A percentile compares a stretch with the other conserved stretches of the same genome.
Evolutionary conservation across 2,329 filamentous ascomycete species (phyloP).

Genomic region (Cladophialophora exuberans): DNA sequence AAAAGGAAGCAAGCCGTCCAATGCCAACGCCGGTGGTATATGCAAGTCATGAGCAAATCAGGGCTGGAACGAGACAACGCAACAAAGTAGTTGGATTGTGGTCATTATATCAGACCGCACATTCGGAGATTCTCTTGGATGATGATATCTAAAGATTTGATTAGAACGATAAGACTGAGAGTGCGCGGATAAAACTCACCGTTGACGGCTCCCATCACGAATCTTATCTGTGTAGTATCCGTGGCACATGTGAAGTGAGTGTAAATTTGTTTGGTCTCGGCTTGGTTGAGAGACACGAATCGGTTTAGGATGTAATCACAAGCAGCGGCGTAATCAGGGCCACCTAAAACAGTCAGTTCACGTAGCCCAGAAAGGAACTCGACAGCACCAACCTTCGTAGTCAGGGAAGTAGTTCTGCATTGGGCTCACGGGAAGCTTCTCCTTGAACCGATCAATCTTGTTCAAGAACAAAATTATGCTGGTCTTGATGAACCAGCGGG

Average conservation of each 20-base stretch:
- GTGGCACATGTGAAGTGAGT: constrained; percentile 99
- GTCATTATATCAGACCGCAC: constrained; percentile 82
- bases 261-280: constrained; percentile 99
- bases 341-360: constrained; percentile 56
- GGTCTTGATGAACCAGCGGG: constrained; percentile 72
- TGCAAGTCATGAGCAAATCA: constrained; percentile 28
- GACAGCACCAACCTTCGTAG: constrained; percentile 63
- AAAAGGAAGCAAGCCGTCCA: constrained; percentile 6
- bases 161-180: constrained; percentile 46
- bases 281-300: constrained; percentile 97
- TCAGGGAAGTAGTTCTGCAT: constrained; percentile 79
- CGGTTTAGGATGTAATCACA: constrained; percentile 99
- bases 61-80: constrained; percentile 19
- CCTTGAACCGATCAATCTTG: constrained; percentile 76
- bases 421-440: constrained; percentile 72
- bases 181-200: constrained; percentile 61
- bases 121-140: constrained; percentile 98
- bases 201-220: constrained; percentile 99
- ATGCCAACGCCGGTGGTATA: constrained; percentile 27
- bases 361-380: constrained; percentile 1
- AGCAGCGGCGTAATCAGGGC: constrained; percentile 90
- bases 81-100: constrained; percentile 3
- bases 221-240: constrained; percentile 97
- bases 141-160: constrained; percentile 79
- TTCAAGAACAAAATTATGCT: constrained; percentile 74